Conservation (phyloP, 176 grass and related monocot species). For the Neostapfia colusana region DNA sequence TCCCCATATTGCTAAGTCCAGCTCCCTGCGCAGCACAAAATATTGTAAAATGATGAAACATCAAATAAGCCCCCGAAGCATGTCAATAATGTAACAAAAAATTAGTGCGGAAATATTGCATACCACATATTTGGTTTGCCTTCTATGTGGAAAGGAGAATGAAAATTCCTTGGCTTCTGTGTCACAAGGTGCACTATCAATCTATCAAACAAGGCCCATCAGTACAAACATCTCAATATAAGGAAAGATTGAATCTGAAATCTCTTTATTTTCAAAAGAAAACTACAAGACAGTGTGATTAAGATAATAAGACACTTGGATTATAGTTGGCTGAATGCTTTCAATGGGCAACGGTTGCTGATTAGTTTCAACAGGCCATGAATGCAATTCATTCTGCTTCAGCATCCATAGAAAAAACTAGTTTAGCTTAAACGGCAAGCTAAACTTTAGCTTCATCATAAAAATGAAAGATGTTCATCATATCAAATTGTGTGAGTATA, state of each 20-base stretch:
- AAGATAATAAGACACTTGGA: conserved; percentile 32
- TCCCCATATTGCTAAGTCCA: conserved; percentile 81
- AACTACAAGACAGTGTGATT: neutral
- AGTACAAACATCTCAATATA: conserved; percentile 1
- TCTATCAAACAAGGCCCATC: conserved; percentile 32
- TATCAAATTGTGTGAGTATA: neutral
- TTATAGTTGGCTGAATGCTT: conserved; percentile 12
- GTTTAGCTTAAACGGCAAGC: neutral
- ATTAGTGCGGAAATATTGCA: conserved; percentile 20
- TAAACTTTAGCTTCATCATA: neutral
- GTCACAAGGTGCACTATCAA: conserved; percentile 20
- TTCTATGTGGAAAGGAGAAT: conserved; percentile 18
- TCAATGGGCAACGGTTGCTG: conserved; percentile 10
- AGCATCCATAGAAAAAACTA: neutral
- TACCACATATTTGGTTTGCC: conserved; percentile 47
- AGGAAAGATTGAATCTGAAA: conserved; percentile 1
- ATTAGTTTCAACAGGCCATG: conserved; percentile 26
- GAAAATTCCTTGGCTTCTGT: conserved; percentile 26
- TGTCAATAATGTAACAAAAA: conserved; percentile 1
- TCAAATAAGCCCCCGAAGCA: neutral
- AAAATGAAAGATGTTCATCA: neutral
- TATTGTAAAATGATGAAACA: neutral
- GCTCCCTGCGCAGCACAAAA: conserved; percentile 57
- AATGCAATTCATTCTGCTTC: conserved; percentile 18
- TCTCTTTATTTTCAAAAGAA: neutral